Conservation (phyloP, 257 asterid species). For the Solanum chiquidenum region DNA sequence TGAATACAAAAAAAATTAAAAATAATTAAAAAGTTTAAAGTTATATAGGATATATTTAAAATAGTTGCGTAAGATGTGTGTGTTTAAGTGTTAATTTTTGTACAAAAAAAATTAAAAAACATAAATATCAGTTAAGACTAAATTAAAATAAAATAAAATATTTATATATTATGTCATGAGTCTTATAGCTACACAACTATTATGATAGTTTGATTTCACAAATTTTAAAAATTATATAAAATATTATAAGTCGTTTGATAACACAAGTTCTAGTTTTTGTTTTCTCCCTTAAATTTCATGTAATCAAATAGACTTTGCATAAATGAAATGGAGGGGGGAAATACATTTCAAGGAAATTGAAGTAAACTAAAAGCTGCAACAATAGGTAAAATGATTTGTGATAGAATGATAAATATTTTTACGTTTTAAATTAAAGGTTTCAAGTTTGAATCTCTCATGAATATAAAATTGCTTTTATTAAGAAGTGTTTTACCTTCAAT, state of each 20-base stretch:
- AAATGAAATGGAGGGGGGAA: neutral
- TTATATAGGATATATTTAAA: neutral
- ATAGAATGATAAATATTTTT: neutral
- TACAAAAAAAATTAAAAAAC: too few species aligned
- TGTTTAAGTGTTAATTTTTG: too few species aligned
- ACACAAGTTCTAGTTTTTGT: neutral
- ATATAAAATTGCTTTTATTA: neutral
- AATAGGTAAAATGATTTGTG: too few species aligned
- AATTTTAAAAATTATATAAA: neutral
- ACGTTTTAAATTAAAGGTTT: neutral
- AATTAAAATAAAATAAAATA: too few species aligned
- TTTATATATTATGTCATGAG: neutral
- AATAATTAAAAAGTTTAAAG: too few species aligned
- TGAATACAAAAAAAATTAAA: neutral
- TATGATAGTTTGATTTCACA: neutral
- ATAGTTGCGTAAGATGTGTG: neutral
- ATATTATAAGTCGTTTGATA: neutral
- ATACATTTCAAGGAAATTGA: neutral
- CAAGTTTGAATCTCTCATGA: fast-evolving
- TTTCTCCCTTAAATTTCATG: neutral
- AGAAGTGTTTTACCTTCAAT: fast-evolving
- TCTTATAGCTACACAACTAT: neutral
- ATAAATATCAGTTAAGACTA: too few species aligned
- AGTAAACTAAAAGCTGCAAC: neutral
- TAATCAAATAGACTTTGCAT: neutral